Percentiles rank a stretch among this genome's conserved stretches.
Evolutionary conservation across 257 asterid genomes (phyloP).

Genomic region (Verbena officinalis): DNA sequence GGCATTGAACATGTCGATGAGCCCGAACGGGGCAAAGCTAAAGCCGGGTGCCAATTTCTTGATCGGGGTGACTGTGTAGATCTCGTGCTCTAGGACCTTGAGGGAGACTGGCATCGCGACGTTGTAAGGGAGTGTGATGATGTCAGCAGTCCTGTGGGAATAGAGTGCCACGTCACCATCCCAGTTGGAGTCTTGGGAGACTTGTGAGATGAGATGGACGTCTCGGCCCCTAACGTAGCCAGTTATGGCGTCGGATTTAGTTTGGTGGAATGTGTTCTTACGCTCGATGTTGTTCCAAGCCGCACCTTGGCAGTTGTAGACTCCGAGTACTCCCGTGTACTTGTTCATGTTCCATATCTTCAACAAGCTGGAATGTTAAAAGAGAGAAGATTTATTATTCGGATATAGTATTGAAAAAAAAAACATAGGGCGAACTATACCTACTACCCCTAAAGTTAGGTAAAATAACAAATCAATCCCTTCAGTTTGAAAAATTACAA

Average conservation of each 20-base stretch:
- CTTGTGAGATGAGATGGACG: slow-evolving; percentile 67
- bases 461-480: too few relatives aligned
- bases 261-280: slow-evolving; percentile 76
- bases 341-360: slow-evolving; percentile 97
- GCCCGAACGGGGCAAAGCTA: slow-evolving; percentile 74
- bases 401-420: too few relatives aligned
- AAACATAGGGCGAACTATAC: too few relatives aligned
- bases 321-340: slow-evolving; percentile 72
- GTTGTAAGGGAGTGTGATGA: slow-evolving; percentile 48
- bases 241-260: slow-evolving; percentile 55
- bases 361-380: slow-evolving; percentile 65
- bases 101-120: slow-evolving; percentile 74
- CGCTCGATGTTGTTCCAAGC: slow-evolving; percentile 76
- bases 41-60: slow-evolving; percentile 48
- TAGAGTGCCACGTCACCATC: slow-evolving; percentile 63
- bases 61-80: slow-evolving; percentile 68
- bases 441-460: too few relatives aligned
- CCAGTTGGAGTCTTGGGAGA: slow-evolving; percentile 60
- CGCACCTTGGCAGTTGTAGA: slow-evolving; percentile 94
- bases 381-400: too few relatives aligned
- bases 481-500: too few relatives aligned
- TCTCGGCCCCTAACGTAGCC: slow-evolving; percentile 71
- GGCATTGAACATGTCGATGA: slow-evolving; percentile 75
- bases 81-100: slow-evolving; percentile 80
- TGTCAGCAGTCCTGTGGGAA: slow-evolving; percentile 43